Evolutionary conservation across 139 green algal species (phyloP), one percentile per base, ranked within the genome.

Genomic region (Volvox africanus): DNA sequence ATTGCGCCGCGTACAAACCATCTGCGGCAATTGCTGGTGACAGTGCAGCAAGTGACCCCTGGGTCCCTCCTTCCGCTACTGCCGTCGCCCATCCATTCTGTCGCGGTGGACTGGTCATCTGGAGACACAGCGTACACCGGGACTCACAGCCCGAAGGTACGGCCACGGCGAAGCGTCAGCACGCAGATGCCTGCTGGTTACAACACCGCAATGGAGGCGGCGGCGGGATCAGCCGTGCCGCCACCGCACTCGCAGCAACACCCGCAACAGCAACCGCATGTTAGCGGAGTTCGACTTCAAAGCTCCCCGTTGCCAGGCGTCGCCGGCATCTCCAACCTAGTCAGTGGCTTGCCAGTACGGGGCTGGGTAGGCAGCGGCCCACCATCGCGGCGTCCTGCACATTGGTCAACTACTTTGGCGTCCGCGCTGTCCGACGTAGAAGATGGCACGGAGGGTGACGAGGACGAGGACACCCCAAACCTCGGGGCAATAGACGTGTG

Each of bases 371-470:
- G 37, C 78, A 67, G 19, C 21, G 20, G 19, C 6, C 12, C 78
- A 24, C 36, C 11, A 13, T 68, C 78, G 16, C 36, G 78, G 19
- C 78, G 37, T 22, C 37, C 36, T 16, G 67, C 78, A 37, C 78
- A 61, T 22, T 67, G 78, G 78, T 84, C 78, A 5, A 67, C 11
- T 24, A 26, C 36, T 24, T 21, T 28, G 77, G 67, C 78, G 28
- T 84, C 36, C 20, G 21, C 32, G 16, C 35, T 84, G 30, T 84
- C 78, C 20, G 78, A 84, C 24, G 78, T 84, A 1, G 78, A 84
- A 44, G 78, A 84, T 44, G 78, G 78, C 37, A 32, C 78, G 5
- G 78, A 84, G 78, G 78, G 78, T 13, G 78, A 82, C 30, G 76
- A 82, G 13, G 76, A 55, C 16, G 32, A 55, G 21, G 44, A 55